Evolutionary conservation across 2,329 filamentous ascomycete genomes (phyloP).

Genomic region (Penicillium sp.): DNA sequence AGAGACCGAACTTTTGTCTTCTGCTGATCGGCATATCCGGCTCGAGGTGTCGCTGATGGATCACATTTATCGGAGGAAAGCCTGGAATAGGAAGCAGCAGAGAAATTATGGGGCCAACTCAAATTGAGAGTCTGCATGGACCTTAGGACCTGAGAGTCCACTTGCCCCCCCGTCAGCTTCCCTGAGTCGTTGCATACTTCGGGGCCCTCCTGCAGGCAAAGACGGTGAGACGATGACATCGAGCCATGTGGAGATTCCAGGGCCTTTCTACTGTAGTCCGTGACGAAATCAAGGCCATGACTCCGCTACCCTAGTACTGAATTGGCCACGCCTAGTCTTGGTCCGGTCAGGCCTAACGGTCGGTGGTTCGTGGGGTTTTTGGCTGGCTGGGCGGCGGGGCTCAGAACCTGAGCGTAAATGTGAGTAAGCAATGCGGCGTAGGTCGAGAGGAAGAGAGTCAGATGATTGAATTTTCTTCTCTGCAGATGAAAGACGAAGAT

Average conservation of each 20-base stretch:
- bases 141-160: background rate
- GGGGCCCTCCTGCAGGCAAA: background rate
- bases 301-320: background rate
- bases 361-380: background rate
- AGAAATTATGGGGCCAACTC: background rate
- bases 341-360: constrained; percentile 3
- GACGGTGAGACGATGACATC: background rate
- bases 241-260: background rate
- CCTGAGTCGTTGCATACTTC: background rate
- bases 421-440: too few relatives aligned
- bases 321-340: background rate
- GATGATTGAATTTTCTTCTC: too few relatives aligned
- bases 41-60: background rate
- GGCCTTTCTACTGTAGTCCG: background rate
- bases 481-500: too few relatives aligned
- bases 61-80: background rate
- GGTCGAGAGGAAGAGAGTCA: too few relatives aligned
- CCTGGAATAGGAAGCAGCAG: background rate
- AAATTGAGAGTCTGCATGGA: background rate
- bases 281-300: background rate
- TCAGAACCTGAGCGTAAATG: too few relatives aligned
- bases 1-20: background rate
- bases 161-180: background rate
- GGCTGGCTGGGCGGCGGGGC: background rate
- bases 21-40: background rate